Evolutionary conservation across 73 alveolate genomes (phyloP).

Genomic region (Paramecium sonneborni): DNA sequence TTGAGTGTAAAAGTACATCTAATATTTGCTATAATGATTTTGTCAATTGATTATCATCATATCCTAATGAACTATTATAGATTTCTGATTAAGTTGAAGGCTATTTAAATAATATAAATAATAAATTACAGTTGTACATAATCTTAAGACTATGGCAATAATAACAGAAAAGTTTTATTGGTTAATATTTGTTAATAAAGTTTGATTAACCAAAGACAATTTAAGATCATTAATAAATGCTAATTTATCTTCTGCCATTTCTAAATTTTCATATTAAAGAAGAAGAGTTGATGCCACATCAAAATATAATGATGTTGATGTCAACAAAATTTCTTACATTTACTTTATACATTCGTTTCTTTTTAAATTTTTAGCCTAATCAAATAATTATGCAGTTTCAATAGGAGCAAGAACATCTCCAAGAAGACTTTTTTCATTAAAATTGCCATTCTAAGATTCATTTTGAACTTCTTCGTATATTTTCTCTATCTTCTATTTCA

Average conservation of each 20-base stretch:
- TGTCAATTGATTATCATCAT: conserved; percentile 39
- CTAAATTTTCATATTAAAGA: conserved; percentile 34
- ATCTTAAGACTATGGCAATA: conserved; percentile 7
- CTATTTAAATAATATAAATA: background rate
- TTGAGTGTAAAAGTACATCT: conserved; percentile 8
- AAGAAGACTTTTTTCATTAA: background rate
- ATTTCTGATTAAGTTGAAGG: conserved; percentile 45
- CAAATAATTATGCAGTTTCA: background rate
- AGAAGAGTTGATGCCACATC: conserved; percentile 49
- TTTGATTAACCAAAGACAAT: conserved; percentile 1
- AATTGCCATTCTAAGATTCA: background rate
- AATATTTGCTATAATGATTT: background rate
- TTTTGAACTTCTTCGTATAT: conserved; percentile 5
- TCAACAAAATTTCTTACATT: conserved; percentile 31
- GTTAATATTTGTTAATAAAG: conserved; percentile 12
- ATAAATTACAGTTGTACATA: conserved; percentile 33
- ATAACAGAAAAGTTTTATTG: conserved; percentile 34
- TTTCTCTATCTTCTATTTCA: background rate
- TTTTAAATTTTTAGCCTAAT: background rate
- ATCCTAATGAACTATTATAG: conserved; percentile 25
- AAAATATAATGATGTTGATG: conserved; percentile 48
- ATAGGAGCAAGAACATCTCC: conserved; percentile 36
- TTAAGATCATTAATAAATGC: conserved; percentile 32
- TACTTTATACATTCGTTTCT: conserved; percentile 44
- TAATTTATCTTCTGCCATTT: conserved; percentile 15